Conservation (phyloP, 2,329 filamentous ascomycete genomes). For the Mollisia scopiformis region DNA sequence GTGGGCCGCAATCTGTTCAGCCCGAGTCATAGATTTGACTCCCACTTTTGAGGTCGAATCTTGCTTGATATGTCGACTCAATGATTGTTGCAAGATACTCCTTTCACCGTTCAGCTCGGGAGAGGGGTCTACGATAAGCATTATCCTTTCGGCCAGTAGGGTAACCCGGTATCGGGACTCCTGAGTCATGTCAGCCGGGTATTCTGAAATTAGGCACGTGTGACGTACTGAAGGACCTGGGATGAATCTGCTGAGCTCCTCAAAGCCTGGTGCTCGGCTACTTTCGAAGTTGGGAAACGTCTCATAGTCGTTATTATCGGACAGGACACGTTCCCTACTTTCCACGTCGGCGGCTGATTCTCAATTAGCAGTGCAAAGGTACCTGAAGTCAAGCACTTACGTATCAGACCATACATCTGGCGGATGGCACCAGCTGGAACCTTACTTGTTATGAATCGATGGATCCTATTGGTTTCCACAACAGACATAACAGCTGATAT, state of each 20-base stretch:
- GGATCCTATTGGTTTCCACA: slow-evolving; percentile 34
- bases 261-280: slow-evolving; percentile 25
- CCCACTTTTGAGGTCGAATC: not conserved
- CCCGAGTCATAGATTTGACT: slow-evolving; percentile 20
- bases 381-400: slow-evolving; percentile 26
- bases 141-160: slow-evolving; percentile 26
- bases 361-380: not conserved
- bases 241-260: slow-evolving; percentile 28
- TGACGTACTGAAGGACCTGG: slow-evolving; percentile 32
- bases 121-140: slow-evolving; percentile 21
- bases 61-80: slow-evolving; percentile 15
- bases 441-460: slow-evolving; percentile 27
- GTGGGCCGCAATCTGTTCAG: slow-evolving; percentile 23
- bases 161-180: slow-evolving; percentile 24
- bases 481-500: slow-evolving; percentile 31
- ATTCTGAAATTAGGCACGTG: not conserved
- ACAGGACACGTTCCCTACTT: slow-evolving; percentile 14
- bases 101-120: slow-evolving; percentile 14
- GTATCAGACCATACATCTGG: slow-evolving; percentile 32
- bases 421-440: slow-evolving; percentile 12
- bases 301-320: slow-evolving; percentile 35
- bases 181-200: slow-evolving; percentile 21
- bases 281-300: slow-evolving; percentile 37
- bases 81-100: slow-evolving; percentile 14
- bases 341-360: slow-evolving; percentile 14